Evolutionary conservation across 768 basidiomycete genomes (phyloP).

Genomic region (Daedalea quercina): DNA sequence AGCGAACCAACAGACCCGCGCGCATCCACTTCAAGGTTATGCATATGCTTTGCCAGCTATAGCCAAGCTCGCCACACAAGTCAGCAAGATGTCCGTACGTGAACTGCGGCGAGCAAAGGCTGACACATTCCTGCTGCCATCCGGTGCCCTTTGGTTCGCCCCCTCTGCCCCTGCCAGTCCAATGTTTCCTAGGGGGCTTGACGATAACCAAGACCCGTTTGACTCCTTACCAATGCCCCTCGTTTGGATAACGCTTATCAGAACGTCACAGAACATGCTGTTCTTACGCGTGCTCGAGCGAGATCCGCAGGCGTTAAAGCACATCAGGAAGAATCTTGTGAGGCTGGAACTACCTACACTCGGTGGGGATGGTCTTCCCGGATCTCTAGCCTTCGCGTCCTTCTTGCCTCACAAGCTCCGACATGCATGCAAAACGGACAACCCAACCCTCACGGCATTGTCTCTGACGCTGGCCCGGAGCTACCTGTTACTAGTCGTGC

Average conservation of each 20-base stretch:
- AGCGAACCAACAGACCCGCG: constrained; percentile 36
- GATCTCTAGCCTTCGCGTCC: constrained; percentile 41
- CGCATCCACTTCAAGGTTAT: constrained; percentile 43
- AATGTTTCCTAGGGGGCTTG: constrained; percentile 53
- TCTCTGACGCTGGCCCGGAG: constrained; percentile 64
- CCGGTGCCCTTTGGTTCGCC: constrained; percentile 66
- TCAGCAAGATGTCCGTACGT: constrained; percentile 64
- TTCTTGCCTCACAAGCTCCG: constrained; percentile 4
- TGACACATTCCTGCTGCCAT: constrained; percentile 61
- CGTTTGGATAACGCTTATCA: constrained; percentile 52
- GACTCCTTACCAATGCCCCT: constrained; percentile 36
- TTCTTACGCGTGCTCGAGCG: constrained; percentile 58
- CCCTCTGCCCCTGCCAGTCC: constrained; percentile 44
- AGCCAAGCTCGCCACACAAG: constrained; percentile 51
- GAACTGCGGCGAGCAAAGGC: constrained; percentile 70
- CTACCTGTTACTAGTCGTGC: constrained; percentile 59
- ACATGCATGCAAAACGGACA: constrained; percentile 4
- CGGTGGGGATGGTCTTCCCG: constrained; percentile 28
- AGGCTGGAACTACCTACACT: constrained; percentile 51
- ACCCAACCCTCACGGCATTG: constrained; percentile 30
- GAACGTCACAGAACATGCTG: constrained; percentile 65
- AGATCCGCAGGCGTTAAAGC: constrained; percentile 61
- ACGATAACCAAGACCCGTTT: constrained; percentile 15
- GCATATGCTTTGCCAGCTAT: constrained; percentile 52
- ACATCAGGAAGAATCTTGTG: constrained; percentile 58